Conservation (phyloP, 352 stramenopile genomes). For the Globisporangium takayamanum region DNA sequence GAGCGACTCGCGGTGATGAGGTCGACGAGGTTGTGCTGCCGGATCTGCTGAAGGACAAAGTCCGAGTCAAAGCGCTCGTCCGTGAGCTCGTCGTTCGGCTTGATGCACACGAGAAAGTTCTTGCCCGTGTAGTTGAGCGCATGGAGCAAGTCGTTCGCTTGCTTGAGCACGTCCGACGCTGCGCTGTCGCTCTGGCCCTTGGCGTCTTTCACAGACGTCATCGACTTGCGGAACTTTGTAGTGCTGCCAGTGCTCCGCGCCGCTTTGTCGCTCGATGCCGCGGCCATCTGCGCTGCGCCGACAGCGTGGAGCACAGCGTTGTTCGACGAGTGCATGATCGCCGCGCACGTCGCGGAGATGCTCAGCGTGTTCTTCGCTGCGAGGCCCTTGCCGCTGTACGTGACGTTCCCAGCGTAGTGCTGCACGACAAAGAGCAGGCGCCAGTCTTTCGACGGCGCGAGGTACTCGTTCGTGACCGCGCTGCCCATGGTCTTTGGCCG, state of each 20-base stretch:
- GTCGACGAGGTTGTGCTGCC: slow-evolving; percentile 59
- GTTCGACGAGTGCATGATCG: slow-evolving; percentile 83
- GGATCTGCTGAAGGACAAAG: slow-evolving; percentile 69
- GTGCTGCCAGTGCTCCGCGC: slow-evolving; percentile 9
- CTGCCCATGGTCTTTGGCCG: slow-evolving; percentile 48
- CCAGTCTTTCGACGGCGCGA: slow-evolving; percentile 71
- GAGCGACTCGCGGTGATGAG: slow-evolving; percentile 69
- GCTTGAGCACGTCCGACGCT: slow-evolving; percentile 51
- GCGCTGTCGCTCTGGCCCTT: slow-evolving; percentile 29
- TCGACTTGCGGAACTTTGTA: slow-evolving; percentile 38
- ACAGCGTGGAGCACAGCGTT: slow-evolving; percentile 71
- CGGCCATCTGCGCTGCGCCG: slow-evolving; percentile 54
- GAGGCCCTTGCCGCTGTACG: slow-evolving; percentile 70
- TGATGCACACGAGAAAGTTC: slow-evolving; percentile 81
- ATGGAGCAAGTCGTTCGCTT: slow-evolving; percentile 60
- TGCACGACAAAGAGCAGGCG: slow-evolving; percentile 69
- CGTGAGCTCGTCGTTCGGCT: slow-evolving; percentile 60
- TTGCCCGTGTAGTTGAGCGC: slow-evolving; percentile 69
- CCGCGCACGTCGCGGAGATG: slow-evolving; percentile 71
- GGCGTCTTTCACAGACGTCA: slow-evolving; percentile 30
- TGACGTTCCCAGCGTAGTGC: slow-evolving; percentile 65
- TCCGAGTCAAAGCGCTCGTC: slow-evolving; percentile 58
- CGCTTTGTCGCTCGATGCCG: slow-evolving; percentile 42
- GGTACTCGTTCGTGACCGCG: slow-evolving; percentile 51
- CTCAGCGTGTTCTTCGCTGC: slow-evolving; percentile 60